These are phyloP conservation scores for Aspergillus aculeatus DNA, from an alignment of 2,329 filamentous ascomycete genomes.

Conservation along the genomic window DNA sequence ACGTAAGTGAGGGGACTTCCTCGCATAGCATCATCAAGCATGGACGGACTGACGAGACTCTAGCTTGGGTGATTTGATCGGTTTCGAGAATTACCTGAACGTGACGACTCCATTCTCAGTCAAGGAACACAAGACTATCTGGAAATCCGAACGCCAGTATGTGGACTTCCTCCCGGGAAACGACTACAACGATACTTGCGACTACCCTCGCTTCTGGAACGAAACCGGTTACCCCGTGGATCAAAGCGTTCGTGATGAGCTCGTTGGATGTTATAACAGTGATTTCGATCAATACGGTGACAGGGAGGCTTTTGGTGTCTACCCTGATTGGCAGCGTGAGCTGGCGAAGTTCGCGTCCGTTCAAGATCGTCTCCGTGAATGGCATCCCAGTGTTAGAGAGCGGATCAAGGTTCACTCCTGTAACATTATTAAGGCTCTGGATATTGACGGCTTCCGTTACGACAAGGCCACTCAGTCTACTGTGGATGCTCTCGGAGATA, in stretches of 20 bases:
- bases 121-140: constrained; percentile 58
- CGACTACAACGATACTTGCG: constrained; percentile 53
- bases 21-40: neutral
- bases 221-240: constrained; percentile 55
- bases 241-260: constrained; percentile 45
- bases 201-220: constrained; percentile 62
- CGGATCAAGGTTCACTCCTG: constrained; percentile 63
- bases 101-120: constrained; percentile 55
- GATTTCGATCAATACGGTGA: constrained; percentile 67
- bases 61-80: constrained; percentile 59
- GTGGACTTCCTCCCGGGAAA: constrained; percentile 59
- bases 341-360: constrained; percentile 66
- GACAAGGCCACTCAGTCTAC: constrained; percentile 67
- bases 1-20: constrained; percentile 46
- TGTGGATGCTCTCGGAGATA: constrained; percentile 60
- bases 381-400: constrained; percentile 57
- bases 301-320: constrained; percentile 62
- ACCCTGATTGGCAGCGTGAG: constrained; percentile 63
- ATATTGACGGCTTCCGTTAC: constrained; percentile 66
- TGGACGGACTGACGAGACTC: neutral
- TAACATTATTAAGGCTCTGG: constrained; percentile 61
- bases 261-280: constrained; percentile 60
- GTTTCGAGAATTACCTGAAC: constrained; percentile 62
- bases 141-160: constrained; percentile 57
- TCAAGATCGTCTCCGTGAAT: constrained; percentile 66